phyloP scores from a whole-genome alignment of 345 rosid genomes.

The Trapa bicornis region DNA sequence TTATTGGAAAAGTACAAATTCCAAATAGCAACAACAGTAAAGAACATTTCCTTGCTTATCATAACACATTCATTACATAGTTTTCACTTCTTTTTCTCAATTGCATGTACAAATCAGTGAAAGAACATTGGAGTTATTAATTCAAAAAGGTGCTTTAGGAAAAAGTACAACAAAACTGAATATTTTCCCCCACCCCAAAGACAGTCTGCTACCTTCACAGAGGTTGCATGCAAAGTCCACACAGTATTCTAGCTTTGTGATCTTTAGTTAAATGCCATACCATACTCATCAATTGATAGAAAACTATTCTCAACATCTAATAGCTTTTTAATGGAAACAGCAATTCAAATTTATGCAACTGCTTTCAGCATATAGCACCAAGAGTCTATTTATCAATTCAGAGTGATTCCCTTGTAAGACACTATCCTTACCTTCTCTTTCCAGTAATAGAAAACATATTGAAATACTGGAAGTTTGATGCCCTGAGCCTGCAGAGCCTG shows the following conservation, averaged over 20 bases:
- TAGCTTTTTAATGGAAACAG: not conserved
- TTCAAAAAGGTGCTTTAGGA: no score
- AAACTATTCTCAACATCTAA: not conserved
- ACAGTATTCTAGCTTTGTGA: not conserved
- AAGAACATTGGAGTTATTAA: no score
- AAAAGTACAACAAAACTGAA: no score
- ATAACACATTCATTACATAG: no score
- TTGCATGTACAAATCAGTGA: no score
- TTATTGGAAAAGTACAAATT: no score
- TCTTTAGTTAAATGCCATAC: not conserved
- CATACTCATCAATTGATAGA: not conserved
- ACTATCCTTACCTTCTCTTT: slow-evolving; percentile 57
- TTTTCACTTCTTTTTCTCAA: no score
- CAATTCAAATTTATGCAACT: not conserved
- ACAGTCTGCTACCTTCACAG: not conserved
- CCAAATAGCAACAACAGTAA: no score
- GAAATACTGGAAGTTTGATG: slow-evolving; percentile 47
- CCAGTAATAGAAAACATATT: slow-evolving; percentile 77
- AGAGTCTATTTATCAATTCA: not conserved
- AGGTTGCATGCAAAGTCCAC: not conserved
- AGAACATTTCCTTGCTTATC: no score
- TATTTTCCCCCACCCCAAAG: no score
- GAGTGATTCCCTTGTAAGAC: not conserved
- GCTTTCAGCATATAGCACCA: not conserved
- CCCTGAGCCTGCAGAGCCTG: slow-evolving; percentile 73